These are phyloP conservation scores for Echites panduratus DNA, from an alignment of 257 asterid genomes.

Conservation along the genomic window DNA sequence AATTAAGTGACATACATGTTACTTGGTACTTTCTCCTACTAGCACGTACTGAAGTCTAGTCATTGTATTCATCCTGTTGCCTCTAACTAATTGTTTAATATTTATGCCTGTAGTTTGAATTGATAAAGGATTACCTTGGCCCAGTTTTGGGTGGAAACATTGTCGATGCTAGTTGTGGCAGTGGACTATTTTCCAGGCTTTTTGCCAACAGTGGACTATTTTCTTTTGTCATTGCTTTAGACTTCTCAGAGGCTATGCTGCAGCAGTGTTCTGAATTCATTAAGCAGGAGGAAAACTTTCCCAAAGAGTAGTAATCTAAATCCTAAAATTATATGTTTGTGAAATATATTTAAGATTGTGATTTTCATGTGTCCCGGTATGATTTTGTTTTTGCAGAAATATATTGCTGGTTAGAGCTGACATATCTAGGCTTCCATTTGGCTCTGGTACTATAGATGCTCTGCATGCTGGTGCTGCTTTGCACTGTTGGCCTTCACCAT, in stretches of 20 bases:
- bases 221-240: slow-evolving; percentile 68
- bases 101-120: slow-evolving; percentile 55
- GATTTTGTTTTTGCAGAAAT: slow-evolving; percentile 39
- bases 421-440: slow-evolving; percentile 79
- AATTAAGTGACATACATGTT: background rate
- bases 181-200: slow-evolving; percentile 74
- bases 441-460: slow-evolving; percentile 62
- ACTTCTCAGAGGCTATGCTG: slow-evolving; percentile 78
- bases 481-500: slow-evolving; percentile 95
- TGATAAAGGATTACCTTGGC: slow-evolving; percentile 57
- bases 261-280: slow-evolving; percentile 70
- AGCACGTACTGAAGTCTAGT: background rate
- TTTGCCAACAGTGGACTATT: slow-evolving; percentile 74
- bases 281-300: slow-evolving; percentile 64
- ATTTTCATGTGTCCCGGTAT: background rate
- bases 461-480: slow-evolving; percentile 97
- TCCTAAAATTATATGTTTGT: background rate
- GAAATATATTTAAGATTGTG: background rate
- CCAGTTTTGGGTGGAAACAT: slow-evolving; percentile 81
- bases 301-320: slow-evolving; percentile 42
- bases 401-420: slow-evolving; percentile 72
- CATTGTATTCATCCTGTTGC: background rate
- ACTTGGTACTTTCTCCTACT: background rate
- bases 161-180: slow-evolving; percentile 89
- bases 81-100: slow-evolving; percentile 5